A percentile compares a stretch with the other conserved stretches of the same genome.
Conservation (phyloP, 805 yeast genomes). For the Cyberlindnera veronae region DNA sequence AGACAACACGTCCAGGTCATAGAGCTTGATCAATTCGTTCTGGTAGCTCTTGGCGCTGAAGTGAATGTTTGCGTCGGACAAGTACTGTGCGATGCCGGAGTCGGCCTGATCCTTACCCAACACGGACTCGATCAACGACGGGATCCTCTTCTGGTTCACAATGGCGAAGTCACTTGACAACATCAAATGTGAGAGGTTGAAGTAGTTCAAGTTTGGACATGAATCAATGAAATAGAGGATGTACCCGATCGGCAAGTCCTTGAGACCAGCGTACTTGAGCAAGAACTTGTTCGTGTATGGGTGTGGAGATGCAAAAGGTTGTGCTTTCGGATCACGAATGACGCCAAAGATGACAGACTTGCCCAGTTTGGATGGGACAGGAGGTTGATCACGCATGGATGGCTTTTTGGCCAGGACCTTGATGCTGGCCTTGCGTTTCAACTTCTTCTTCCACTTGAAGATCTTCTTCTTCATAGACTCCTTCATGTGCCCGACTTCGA, state of each 20-base stretch:
- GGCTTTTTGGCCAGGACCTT: constrained; percentile 3
- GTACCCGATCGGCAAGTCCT: constrained; percentile 78
- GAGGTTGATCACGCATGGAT: background rate
- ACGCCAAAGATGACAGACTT: constrained; percentile 10
- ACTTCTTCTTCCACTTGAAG: constrained; percentile 8
- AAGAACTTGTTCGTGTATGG: constrained; percentile 62
- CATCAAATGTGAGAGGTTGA: constrained; percentile 61
- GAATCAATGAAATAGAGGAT: constrained; percentile 62
- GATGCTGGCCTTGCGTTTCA: background rate
- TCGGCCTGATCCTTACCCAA: constrained; percentile 4
- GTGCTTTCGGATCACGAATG: constrained; percentile 21
- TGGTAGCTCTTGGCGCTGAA: constrained; percentile 17
- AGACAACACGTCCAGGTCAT: constrained; percentile 24
- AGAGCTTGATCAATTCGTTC: constrained; percentile 16
- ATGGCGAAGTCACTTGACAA: constrained; percentile 66
- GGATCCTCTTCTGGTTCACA: constrained; percentile 15
- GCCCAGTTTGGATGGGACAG: background rate
- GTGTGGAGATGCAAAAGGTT: constrained; percentile 42
- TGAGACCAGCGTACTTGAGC: constrained; percentile 58
- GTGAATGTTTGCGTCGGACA: constrained; percentile 24
- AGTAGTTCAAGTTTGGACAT: constrained; percentile 55
- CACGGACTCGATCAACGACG: constrained; percentile 25
- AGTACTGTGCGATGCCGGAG: constrained; percentile 2
- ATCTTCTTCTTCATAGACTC: constrained; percentile 5
- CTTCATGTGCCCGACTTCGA: constrained; percentile 6